Conservation (phyloP, 768 basidiomycete species). For the Tulasnella sp. region DNA sequence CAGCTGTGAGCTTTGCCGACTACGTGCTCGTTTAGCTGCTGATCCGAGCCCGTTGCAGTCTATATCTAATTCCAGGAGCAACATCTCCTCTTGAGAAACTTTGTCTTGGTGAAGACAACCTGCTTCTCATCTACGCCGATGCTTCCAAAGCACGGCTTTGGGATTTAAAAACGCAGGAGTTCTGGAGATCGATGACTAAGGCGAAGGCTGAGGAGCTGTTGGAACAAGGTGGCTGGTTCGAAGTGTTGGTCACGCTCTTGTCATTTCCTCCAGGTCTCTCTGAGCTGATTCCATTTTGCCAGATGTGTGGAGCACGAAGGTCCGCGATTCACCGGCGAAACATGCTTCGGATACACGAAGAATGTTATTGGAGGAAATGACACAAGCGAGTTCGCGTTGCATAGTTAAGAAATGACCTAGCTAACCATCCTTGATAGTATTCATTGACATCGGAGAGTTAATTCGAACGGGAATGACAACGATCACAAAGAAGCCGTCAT, state of each 20-base stretch:
- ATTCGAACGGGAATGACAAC: neutral
- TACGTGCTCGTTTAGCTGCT: neutral
- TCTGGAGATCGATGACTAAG: slow-evolving; percentile 67
- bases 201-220: slow-evolving; percentile 72
- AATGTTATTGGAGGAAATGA: neutral
- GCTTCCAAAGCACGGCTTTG: slow-evolving; percentile 65
- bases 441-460: slow-evolving; percentile 5
- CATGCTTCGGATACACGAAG: neutral
- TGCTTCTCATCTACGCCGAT: slow-evolving; percentile 66
- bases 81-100: slow-evolving; percentile 51
- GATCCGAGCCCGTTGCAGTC: slow-evolving; percentile 30
- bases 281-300: neutral
- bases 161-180: slow-evolving; percentile 73
- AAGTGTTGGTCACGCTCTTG: slow-evolving; percentile 39
- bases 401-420: no score
- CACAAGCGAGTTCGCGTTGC: neutral
- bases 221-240: slow-evolving; percentile 58
- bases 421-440: neutral
- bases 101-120: slow-evolving; percentile 53
- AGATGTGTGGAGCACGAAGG: slow-evolving; percentile 9
- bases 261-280: neutral
- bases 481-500: slow-evolving; percentile 15
- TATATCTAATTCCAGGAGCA: slow-evolving; percentile 74
- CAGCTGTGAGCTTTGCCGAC: slow-evolving; percentile 44
- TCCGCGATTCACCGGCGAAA: neutral